Conservation (phyloP, 495 filamentous ascomycete genomes). For the Sphaerosporella brunnea region DNA sequence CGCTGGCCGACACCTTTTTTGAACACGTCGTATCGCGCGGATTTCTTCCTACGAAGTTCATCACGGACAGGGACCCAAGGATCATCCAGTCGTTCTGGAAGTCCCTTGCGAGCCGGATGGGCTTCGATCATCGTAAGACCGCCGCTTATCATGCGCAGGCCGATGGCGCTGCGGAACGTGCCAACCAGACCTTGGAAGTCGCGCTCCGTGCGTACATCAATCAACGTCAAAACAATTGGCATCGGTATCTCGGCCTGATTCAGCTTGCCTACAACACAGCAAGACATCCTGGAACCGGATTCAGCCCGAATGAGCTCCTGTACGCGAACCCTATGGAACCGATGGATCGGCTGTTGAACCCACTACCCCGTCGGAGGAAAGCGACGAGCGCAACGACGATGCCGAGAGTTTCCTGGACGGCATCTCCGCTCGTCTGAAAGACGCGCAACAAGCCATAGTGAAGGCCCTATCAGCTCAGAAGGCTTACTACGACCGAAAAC, state of each 20-base stretch:
- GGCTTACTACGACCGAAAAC: no score
- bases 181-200: constrained; percentile 2
- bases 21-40: not conserved
- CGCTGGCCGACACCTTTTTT: not conserved
- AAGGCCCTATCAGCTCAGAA: no score
- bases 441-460: no score
- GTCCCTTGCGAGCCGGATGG: not conserved
- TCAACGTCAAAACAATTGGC: no score
- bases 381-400: not conserved
- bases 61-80: constrained; percentile 4
- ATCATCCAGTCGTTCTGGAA: constrained; percentile 4
- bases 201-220: no score
- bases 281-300: no score
- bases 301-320: no score
- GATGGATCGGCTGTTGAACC: not conserved
- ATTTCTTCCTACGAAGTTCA: not conserved
- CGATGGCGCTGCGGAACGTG: no score
- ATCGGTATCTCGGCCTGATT: no score
- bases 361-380: not conserved
- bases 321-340: no score
- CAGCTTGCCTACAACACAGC: no score
- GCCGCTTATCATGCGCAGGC: no score
- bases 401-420: not conserved
- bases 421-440: not conserved
- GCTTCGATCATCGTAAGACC: not conserved